Conservation (phyloP, 352 stramenopile species). For the Phytopythium litorale region DNA sequence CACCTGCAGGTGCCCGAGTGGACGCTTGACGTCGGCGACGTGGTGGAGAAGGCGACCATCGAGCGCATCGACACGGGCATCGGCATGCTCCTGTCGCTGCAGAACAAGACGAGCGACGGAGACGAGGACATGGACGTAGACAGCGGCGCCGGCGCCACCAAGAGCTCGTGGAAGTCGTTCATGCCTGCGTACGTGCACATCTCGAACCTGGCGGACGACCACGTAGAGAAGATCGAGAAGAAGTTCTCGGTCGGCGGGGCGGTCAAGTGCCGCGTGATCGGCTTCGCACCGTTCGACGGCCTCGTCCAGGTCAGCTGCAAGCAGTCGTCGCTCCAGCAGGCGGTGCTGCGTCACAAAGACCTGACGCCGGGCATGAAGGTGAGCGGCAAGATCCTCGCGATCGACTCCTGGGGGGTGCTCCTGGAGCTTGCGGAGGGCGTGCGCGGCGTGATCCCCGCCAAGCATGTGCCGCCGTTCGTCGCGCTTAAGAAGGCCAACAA, state of each 20-base stretch:
- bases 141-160: constrained; percentile 21
- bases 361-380: constrained; percentile 71
- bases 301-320: constrained; percentile 85
- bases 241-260: constrained; percentile 62
- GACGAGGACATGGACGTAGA: constrained; percentile 56
- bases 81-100: constrained; percentile 84
- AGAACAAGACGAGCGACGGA: constrained; percentile 27
- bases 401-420: constrained; percentile 82
- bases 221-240: constrained; percentile 88
- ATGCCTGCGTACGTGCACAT: constrained; percentile 87
- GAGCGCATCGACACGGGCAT: constrained; percentile 82
- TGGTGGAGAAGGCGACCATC: constrained; percentile 64
- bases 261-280: constrained; percentile 74
- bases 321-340: constrained; percentile 65
- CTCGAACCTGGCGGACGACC: constrained; percentile 77
- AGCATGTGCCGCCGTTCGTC: constrained; percentile 79
- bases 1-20: constrained; percentile 49
- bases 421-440: constrained; percentile 86
- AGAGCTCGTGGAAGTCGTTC: constrained; percentile 78
- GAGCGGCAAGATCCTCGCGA: constrained; percentile 73
- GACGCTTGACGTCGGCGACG: constrained; percentile 57
- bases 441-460: constrained; percentile 59
- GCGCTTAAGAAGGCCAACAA: constrained; percentile 56
- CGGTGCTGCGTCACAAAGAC: constrained; percentile 77
- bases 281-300: constrained; percentile 82